A percentile compares a stretch with the other conserved stretches of the same genome.
Evolutionary conservation across 1,139 yeast species (phyloP).

Genomic region (Pichia sp.): DNA sequence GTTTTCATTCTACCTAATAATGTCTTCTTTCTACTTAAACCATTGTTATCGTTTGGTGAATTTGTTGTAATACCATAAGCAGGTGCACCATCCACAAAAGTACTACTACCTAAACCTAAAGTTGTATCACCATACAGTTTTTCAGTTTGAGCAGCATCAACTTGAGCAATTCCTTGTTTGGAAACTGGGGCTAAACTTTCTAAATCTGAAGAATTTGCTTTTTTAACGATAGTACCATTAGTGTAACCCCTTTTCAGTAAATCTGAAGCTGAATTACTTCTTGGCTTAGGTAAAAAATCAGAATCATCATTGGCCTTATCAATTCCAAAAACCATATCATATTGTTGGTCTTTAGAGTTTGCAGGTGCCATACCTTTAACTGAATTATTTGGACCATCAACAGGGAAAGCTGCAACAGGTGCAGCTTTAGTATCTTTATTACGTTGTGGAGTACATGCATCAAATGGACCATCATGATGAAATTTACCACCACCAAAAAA

Average conservation of each 20-base stretch:
- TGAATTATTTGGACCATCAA: conserved; percentile 88
- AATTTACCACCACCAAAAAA: conserved; percentile 89
- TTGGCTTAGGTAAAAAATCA: conserved; percentile 2
- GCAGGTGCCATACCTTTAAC: conserved; percentile 55
- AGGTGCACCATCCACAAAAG: conserved; percentile 95
- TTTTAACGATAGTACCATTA: conserved; percentile 28
- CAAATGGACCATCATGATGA: conserved; percentile 99
- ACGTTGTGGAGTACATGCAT: conserved; percentile 95
- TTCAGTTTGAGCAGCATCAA: conserved; percentile 59
- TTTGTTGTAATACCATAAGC: conserved; percentile 54
- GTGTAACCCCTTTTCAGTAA: conserved; percentile 19
- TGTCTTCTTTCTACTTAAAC: conserved; percentile 67
- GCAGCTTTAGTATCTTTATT: conserved; percentile 76
- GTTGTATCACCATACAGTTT: conserved; percentile 82
- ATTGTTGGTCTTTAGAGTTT: conserved; percentile 44
- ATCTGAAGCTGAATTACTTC: conserved; percentile 13
- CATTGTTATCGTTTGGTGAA: conserved; percentile 26
- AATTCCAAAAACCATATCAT: conserved; percentile 59
- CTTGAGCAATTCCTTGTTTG: conserved; percentile 49
- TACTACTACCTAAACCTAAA: conserved; percentile 83
- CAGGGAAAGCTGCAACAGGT: conserved; percentile 93
- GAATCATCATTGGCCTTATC: conserved; percentile 18
- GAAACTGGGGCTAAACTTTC: conserved; percentile 26
- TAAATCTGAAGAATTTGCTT: conserved; percentile 23
- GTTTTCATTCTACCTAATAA: conserved; percentile 82